Base-by-base conservation (phyloP, 2,329 filamentous ascomycete species). In the Epichloe uncinata region DNA sequence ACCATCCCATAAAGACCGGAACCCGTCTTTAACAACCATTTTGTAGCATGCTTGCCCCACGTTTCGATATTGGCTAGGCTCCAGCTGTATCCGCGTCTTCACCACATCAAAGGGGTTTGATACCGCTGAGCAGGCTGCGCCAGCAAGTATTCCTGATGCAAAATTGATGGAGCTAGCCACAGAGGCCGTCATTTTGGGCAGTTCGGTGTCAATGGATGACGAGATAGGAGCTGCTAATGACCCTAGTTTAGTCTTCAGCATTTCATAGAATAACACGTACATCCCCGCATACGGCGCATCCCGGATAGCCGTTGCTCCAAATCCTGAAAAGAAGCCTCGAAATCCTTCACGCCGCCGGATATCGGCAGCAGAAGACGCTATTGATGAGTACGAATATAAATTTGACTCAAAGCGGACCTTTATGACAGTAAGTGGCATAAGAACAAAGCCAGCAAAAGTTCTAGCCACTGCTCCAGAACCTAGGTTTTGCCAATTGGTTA, bases 71-170 rank as follows among this genome's bases (percentile, higher is more conserved):
- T 79, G 76, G 6, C 73, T 73, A 3, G 93, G 93, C 71, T 94
- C 87, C 35, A 98, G 74, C 69, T 98, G 93, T 57, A 98, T 81
- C 46, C 93, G 74, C 20, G 93, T 98, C 72, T 98, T 98, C 66
- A 97, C 82, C 1, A 89, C 89, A 67, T 98, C 93, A 61, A 97
- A 97, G 0, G 93, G 93, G 65, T 98, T 98, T 8, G 93, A 96
- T 37, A 97, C 75, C 4, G 84, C 83, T 1, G 90, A 96, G 50
- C 89, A 94, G 33, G 86, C 70, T 1, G 83, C 84, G 0, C 88
- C 91, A 3, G 91, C 89, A 4, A 90, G 61, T 3, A 87, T 81
- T 12, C 87, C 91, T 0, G 87, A 91, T 13, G 78, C 71, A 60
- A 96, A 96, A 65, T 98, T 95, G 59, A 96, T 85, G 1, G 78